phyloP scores from a whole-genome alignment of 768 basidiomycete genomes.

The Exsudoporus frostii region DNA sequence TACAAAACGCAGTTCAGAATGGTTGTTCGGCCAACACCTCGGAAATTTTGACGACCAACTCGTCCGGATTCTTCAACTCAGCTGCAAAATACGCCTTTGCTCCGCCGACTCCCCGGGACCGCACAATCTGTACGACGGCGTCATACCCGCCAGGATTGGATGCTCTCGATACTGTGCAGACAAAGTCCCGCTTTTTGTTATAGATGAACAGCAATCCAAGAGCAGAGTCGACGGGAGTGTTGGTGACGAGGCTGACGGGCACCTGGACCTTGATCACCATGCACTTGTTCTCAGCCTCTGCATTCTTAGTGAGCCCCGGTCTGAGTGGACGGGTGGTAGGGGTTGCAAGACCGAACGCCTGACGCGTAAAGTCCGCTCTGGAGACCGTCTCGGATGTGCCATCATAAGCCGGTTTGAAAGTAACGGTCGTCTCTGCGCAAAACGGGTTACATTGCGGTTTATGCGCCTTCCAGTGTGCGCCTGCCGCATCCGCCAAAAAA shows the following conservation, averaged over 20 bases:
- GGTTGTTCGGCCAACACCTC: conserved; percentile 57
- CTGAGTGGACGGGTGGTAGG: conserved; percentile 15
- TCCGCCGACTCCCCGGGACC: conserved; percentile 39
- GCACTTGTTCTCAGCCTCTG: conserved; percentile 32
- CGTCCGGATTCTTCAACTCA: conserved; percentile 44
- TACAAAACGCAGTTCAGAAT: conserved; percentile 32
- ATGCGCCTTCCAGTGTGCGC: conserved; percentile 45
- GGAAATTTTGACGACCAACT: conserved; percentile 48
- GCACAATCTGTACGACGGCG: conserved; percentile 37
- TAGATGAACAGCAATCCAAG: conserved; percentile 42
- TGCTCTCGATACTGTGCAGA: conserved; percentile 38
- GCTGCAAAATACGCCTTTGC: conserved; percentile 55
- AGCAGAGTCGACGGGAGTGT: conserved; percentile 1
- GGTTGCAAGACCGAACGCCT: conserved; percentile 27
- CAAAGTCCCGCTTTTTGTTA: conserved; percentile 51
- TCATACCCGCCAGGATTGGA: conserved; percentile 41
- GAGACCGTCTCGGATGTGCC: conserved; percentile 19
- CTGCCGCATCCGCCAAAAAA: conserved; percentile 25
- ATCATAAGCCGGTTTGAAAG: conserved; percentile 44
- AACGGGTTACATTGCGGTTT: conserved; percentile 48
- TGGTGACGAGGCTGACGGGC: conserved; percentile 24
- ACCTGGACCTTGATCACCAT: conserved; percentile 57
- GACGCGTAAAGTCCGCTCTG: conserved; percentile 31
- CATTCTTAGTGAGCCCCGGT: conserved; percentile 22
- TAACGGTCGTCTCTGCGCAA: conserved; percentile 40